Evolutionary conservation across 108 stramenopile species (phyloP), one percentile per base, ranked within the genome.

Genomic region (Fistulifera solaris): DNA sequence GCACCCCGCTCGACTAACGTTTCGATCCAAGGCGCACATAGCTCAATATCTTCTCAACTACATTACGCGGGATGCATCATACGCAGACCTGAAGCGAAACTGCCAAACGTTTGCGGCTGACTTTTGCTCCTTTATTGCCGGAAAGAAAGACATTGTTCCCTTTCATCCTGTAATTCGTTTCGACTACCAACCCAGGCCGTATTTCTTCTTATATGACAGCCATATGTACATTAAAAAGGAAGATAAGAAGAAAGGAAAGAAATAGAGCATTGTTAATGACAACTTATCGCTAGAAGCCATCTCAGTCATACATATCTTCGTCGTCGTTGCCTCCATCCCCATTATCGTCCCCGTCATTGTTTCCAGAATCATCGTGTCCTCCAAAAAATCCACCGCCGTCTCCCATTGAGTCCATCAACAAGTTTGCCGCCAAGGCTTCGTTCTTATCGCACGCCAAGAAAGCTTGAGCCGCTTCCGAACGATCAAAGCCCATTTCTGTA

Each of bases 371-470:
- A 39, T 70, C 73, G 27, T 59, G 63, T 22, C 58, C 76, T 8
- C 59, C 79, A 40, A 65, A 66, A 58, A 72, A 75, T 17, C 71
- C 77, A 10, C 66, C 75, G 31, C 59, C 71, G 22, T 74, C 62
- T 26, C 61, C 73, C 69, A 71, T 73, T n/a, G 71, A 72, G 58
- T 93, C 91, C 85, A 99, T 93, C 56, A 99, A 68, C 42, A 96
- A 75, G 58, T 99, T 98, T 12, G 98, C 98, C 1, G 98, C 98
- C 65, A 96, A 71, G 13, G 85, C 94, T 64, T 98, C 94, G 70
- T 99, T 96, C 85, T 97, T 99, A 72, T 99, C 98, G 61, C 98
- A 99, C 6, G 96, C 96, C 59, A 99, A 69, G 74, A 94, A 99
- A 8, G 98, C 98, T 77, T 97, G 94, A 7, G 88, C 89, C 0